These are phyloP conservation scores for Perkinsus olseni DNA, from an alignment of 169 alveolate genomes.

Conservation along the genomic window DNA sequence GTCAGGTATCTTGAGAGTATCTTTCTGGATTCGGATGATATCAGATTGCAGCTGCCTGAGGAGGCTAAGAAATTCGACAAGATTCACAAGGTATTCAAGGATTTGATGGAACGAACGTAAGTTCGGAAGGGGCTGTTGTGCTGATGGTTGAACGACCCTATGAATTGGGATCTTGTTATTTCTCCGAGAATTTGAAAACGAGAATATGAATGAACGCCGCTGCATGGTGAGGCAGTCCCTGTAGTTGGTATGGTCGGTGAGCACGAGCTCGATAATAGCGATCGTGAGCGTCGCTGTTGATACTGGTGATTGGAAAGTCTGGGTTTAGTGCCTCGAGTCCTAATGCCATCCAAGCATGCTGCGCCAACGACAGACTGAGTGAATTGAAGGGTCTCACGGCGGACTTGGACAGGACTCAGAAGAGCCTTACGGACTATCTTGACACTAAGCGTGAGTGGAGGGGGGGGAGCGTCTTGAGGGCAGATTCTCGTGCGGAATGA, in stretches of 20 bases:
- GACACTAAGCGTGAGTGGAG: slow-evolving; percentile 80
- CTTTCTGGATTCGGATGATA: slow-evolving; percentile 83
- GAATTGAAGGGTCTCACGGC: slow-evolving; percentile 68
- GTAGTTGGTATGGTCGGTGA: neutral
- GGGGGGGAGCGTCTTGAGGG: neutral
- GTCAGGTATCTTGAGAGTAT: slow-evolving; percentile 69
- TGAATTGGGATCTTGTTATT: no score
- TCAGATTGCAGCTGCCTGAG: slow-evolving; percentile 81
- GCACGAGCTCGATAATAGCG: slow-evolving; percentile 15
- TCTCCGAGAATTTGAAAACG: no score
- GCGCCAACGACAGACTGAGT: slow-evolving; percentile 47
- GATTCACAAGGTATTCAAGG: slow-evolving; percentile 48
- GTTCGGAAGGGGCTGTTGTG: no score
- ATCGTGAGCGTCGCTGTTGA: slow-evolving; percentile 14
- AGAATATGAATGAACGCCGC: neutral
- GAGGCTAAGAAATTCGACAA: slow-evolving; percentile 81
- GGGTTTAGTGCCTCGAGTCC: neutral
- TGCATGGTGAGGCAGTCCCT: neutral
- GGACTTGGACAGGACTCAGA: slow-evolving; percentile 76
- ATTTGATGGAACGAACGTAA: neutral
- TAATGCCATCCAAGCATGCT: neutral
- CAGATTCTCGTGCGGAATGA: no score
- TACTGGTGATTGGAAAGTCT: neutral
- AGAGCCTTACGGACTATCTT: slow-evolving; percentile 73
- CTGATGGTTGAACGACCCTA: no score